phyloP scores from a whole-genome alignment of 176 grass and related monocot genomes.

The Neostapfia colusana region DNA sequence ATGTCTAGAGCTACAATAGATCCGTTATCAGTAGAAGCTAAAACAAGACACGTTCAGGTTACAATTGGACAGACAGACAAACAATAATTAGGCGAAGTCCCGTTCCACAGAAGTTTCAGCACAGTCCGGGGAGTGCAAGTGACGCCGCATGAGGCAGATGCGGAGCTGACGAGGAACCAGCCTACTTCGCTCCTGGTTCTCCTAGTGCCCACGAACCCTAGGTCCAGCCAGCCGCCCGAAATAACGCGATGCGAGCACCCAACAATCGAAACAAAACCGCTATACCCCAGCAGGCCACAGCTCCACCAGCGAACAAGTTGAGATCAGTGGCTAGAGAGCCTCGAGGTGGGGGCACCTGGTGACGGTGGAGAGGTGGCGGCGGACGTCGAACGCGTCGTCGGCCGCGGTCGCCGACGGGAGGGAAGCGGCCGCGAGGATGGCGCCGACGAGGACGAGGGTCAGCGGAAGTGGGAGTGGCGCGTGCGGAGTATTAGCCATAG shows the following conservation, averaged over 20 bases:
- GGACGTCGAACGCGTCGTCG: conserved; percentile 62
- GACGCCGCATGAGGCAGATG: not conserved
- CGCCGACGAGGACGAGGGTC: conserved; percentile 31
- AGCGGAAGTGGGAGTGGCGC: conserved; percentile 4
- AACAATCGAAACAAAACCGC: not conserved
- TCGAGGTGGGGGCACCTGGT: conserved; percentile 50
- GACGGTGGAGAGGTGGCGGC: conserved; percentile 92
- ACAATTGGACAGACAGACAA: not conserved
- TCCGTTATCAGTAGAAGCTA: not conserved
- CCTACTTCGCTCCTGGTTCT: not conserved
- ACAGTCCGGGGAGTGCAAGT: not conserved
- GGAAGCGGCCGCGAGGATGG: conserved; percentile 38
- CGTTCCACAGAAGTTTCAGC: not conserved
- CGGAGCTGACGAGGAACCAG: not conserved
- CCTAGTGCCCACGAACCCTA: not conserved
- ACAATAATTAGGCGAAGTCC: not conserved
- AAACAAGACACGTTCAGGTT: not conserved
- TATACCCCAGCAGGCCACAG: not conserved
- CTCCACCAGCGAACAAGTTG: not conserved
- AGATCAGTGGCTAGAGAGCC: conserved; percentile 19
- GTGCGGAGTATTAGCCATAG: conserved; percentile 37
- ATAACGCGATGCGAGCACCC: not conserved
- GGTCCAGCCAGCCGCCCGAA: not conserved
- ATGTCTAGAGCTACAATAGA: not conserved
- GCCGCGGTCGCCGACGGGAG: conserved; percentile 12